Conservation (phyloP, 352 stramenopile species). For the Globisporangium apiculatum region DNA sequence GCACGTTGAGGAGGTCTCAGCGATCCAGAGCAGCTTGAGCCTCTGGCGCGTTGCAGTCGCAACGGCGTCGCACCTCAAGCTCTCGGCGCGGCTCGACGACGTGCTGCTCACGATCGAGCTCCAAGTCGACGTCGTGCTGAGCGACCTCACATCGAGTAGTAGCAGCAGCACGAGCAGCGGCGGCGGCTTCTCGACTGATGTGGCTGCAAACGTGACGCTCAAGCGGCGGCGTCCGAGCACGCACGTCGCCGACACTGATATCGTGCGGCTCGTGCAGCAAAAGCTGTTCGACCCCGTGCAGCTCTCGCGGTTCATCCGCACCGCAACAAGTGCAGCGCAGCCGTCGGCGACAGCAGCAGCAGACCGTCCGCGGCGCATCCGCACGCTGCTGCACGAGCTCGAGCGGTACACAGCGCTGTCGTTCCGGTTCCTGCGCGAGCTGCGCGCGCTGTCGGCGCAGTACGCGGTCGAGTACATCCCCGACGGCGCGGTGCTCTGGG, state of each 20-base stretch:
- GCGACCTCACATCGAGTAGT: constrained; percentile 2
- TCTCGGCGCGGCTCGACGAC: constrained; percentile 43
- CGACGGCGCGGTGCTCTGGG: constrained; percentile 38
- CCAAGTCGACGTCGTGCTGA: constrained; percentile 24
- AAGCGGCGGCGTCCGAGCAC: constrained; percentile 16
- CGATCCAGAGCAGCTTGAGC: constrained; percentile 43
- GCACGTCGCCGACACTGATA: constrained; percentile 23
- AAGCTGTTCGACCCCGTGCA: constrained; percentile 38
- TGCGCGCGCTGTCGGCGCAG: constrained; percentile 48
- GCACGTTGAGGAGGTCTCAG: constrained; percentile 38
- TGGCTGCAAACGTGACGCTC: constrained; percentile 17
- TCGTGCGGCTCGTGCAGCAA: constrained; percentile 39
- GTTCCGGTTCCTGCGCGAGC: constrained; percentile 46
- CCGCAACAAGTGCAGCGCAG: constrained; percentile 1
- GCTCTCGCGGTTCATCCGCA: constrained; percentile 19
- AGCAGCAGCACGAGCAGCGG: neutral
- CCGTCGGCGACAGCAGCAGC: neutral
- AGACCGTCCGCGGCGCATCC: constrained; percentile 19
- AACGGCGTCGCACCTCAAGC: constrained; percentile 32
- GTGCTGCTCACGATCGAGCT: constrained; percentile 39
- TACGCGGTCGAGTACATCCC: constrained; percentile 41
- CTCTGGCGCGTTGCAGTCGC: constrained; percentile 43
- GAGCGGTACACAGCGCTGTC: constrained; percentile 43
- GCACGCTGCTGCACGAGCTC: constrained; percentile 36
- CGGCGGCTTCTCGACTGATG: constrained; percentile 16